Evolutionary conservation across 345 rosid genomes (phyloP).

Genomic region (Ailanthus altissimus): DNA sequence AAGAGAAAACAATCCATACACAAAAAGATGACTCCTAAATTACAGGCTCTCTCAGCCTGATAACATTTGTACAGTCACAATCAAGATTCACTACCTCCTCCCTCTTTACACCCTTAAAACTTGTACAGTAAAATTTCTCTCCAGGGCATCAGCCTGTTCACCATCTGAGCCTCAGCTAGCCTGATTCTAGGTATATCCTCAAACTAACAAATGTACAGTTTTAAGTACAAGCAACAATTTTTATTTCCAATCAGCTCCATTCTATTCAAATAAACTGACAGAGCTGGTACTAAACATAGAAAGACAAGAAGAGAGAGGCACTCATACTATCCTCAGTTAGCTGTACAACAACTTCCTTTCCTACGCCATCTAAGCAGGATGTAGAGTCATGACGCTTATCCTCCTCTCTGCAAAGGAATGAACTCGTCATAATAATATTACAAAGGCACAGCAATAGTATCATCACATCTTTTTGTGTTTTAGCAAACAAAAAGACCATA

Average conservation of each 20-base stretch:
- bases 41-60: conserved; percentile 29
- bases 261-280: conserved; percentile 37
- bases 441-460: not conserved
- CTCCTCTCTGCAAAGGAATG: conserved; percentile 54
- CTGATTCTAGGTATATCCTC: conserved; percentile 51
- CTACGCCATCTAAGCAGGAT: conserved; percentile 40
- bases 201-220: conserved; percentile 51
- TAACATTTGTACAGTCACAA: conserved; percentile 45
- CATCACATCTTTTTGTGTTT: conserved; percentile 2
- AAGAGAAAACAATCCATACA: conserved; percentile 27
- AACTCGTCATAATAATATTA: not conserved
- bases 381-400: conserved; percentile 58
- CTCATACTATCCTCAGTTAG: conserved; percentile 59
- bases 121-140: conserved; percentile 40
- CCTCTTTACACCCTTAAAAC: conserved; percentile 43
- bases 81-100: conserved; percentile 33
- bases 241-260: conserved; percentile 44
- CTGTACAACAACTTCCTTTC: conserved; percentile 52
- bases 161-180: conserved; percentile 42
- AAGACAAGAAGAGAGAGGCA: conserved; percentile 34
- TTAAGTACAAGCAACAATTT: conserved; percentile 39
- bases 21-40: conserved; percentile 32
- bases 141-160: conserved; percentile 31
- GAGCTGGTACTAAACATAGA: conserved; percentile 33
- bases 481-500: not conserved